Evolutionary conservation across 768 basidiomycete species (phyloP), one percentile per base, ranked within the genome.

Genomic region (Boletus tylopilopsis): DNA sequence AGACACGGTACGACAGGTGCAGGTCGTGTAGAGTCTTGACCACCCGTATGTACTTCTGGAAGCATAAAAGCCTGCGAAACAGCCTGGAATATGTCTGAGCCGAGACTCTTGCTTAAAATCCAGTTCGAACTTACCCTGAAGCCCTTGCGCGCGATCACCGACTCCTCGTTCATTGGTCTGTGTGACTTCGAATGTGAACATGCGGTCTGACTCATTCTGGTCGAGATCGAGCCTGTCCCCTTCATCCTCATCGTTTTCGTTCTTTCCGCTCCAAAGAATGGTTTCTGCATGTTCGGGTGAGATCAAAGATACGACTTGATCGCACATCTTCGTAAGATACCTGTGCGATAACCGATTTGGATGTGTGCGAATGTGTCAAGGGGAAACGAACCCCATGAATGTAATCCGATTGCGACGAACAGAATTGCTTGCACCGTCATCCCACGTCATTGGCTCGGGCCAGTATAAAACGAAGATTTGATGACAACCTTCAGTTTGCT

Each of bases 361-460:
- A 64, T 11, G 62, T 59, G 1, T 13, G 75, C 72, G 0, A 73
- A 58, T 4, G 81, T 79, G 18, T 61, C 29, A 83, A 58, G 21
- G 75, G 75, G 1, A 5, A 7, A 49, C 64, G 32, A 63, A 79
- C 82, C 82, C 66, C 79, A 84, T 82, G 54, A 84, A 84, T 0
- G 81, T 80, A 4, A 77, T 67, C 6, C 82, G 71, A 64, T 82
- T 84, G 4, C 76, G 72, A 24, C 69, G 58, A 41, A 79, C 72
- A 4, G 78, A 66, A 1, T 73, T 65, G 5, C 64, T 30, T 0
- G 78, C 74, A 13, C 68, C 63, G 58, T 82, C 80, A 27, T 76
- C 60, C 82, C 82, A 84, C 0, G 82, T 83, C 0, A 66, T 71
- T 25, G 78, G 70, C 50, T 85, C 80, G 0, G 82, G 83, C 82